phyloP scores from a whole-genome alignment of 2,329 filamentous ascomycete genomes.

The Metarhizium anisopliae region DNA sequence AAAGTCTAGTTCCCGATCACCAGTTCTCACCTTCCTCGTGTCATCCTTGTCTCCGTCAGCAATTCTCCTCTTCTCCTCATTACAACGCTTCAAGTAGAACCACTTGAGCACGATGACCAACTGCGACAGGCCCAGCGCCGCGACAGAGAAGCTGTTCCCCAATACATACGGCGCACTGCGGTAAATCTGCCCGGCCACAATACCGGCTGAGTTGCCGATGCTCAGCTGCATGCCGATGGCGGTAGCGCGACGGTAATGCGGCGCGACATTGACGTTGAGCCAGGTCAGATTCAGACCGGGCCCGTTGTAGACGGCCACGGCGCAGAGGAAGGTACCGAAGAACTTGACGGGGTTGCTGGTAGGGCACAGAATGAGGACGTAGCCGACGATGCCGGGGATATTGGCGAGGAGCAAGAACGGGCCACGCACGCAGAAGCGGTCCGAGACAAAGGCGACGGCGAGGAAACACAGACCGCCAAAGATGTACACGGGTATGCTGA shows the following conservation, averaged over 20 bases:
- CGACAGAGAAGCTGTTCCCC: conserved; percentile 19
- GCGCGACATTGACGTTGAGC: conserved; percentile 35
- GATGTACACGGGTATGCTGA: conserved; percentile 49
- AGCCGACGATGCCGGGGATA: no score
- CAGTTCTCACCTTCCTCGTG: conserved; percentile 33
- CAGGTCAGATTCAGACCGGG: conserved; percentile 38
- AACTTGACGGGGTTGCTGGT: no score
- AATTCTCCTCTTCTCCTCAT: conserved; percentile 29
- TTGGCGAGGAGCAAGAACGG: no score
- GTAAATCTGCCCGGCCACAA: conserved; percentile 31
- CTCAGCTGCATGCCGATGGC: conserved; percentile 36
- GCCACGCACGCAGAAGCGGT: no score
- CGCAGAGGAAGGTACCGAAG: conserved; percentile 8
- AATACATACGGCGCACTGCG: conserved; percentile 22
- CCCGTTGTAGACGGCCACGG: conserved; percentile 36
- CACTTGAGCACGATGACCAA: conserved; percentile 29
- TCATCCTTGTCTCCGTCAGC: conserved; percentile 32
- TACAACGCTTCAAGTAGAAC: conserved; percentile 33
- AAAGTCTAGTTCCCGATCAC: conserved; percentile 38
- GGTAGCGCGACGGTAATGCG: conserved; percentile 35
- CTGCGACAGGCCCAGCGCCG: conserved; percentile 19
- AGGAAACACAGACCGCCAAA: conserved; percentile 21
- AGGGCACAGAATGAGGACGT: no score
- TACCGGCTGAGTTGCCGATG: conserved; percentile 36
- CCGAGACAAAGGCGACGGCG: no score